A percentile compares a stretch with the other conserved stretches of the same genome.
phyloP scores from a whole-genome alignment of 2,329 filamentous ascomycete species.

The Pestalotiopsis sp. region DNA sequence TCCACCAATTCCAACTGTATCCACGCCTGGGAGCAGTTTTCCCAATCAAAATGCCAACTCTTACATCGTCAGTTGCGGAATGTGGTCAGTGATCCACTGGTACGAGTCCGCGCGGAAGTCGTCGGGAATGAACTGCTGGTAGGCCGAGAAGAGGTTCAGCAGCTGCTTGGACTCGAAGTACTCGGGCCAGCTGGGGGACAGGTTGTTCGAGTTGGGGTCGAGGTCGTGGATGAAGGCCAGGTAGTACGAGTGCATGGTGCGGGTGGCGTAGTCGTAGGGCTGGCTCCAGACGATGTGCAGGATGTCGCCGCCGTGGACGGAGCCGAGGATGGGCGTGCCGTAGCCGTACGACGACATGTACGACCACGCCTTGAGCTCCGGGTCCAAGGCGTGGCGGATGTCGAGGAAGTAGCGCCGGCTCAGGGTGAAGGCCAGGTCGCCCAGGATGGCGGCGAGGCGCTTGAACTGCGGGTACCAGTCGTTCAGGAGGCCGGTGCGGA shows the following conservation, averaged over 20 bases:
- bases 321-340: slow-evolving; percentile 72
- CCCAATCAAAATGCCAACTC: too few species aligned
- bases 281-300: slow-evolving; percentile 70
- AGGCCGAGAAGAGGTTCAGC: not conserved
- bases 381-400: slow-evolving; percentile 45
- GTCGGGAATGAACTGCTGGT: not conserved
- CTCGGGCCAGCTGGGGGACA: not conserved
- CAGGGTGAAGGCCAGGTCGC: slow-evolving; percentile 75
- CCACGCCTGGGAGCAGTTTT: too few species aligned
- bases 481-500: slow-evolving; percentile 69
- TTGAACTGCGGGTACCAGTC: slow-evolving; percentile 78
- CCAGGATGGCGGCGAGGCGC: slow-evolving; percentile 72
- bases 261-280: slow-evolving; percentile 60
- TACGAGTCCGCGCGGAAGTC: not conserved
- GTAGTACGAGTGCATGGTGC: slow-evolving; percentile 1
- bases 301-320: slow-evolving; percentile 67
- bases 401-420: slow-evolving; percentile 67
- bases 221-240: slow-evolving; percentile 2
- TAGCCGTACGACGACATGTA: slow-evolving; percentile 75
- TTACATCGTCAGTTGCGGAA: not conserved
- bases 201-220: not conserved
- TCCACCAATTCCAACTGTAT: too few species aligned
- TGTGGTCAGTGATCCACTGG: not conserved
- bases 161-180: not conserved
- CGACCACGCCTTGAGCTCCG: slow-evolving; percentile 68